Conservation (phyloP, 805 yeast genomes). For the Starmerella geochares region DNA sequence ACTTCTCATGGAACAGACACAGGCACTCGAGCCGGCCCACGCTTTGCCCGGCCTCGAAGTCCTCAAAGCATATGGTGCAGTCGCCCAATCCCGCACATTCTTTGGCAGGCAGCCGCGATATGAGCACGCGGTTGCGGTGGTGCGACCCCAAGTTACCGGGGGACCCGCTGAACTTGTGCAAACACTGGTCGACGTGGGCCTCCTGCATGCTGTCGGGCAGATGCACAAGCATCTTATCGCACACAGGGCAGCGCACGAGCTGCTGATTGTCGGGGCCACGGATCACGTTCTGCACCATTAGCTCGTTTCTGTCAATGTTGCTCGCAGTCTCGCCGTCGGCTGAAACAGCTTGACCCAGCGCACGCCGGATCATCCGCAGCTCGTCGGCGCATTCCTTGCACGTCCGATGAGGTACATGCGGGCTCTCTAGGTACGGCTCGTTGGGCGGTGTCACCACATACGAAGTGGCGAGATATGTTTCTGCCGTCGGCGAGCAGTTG, state of each 20-base stretch:
- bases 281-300: slow-evolving; percentile 24
- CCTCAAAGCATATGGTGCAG: slow-evolving; percentile 91
- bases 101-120: slow-evolving; percentile 36
- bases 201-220: slow-evolving; percentile 39
- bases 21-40: slow-evolving; percentile 89
- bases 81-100: slow-evolving; percentile 43
- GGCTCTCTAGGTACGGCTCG: slow-evolving; percentile 40
- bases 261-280: slow-evolving; percentile 28
- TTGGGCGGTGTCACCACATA: slow-evolving; percentile 48
- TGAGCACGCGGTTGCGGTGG: slow-evolving; percentile 72
- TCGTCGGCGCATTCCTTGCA: slow-evolving; percentile 66
- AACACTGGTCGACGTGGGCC: slow-evolving; percentile 60
- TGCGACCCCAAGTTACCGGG: slow-evolving; percentile 14
- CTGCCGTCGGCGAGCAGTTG: slow-evolving; percentile 46
- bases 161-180: slow-evolving; percentile 39
- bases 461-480: slow-evolving; percentile 50
- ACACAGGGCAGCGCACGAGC: slow-evolving; percentile 34
- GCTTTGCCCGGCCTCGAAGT: slow-evolving; percentile 70
- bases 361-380: slow-evolving; percentile 40
- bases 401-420: slow-evolving; percentile 55
- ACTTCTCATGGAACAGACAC: slow-evolving; percentile 84
- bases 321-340: slow-evolving; percentile 2
- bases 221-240: slow-evolving; percentile 28
- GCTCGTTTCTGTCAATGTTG: slow-evolving; percentile 12
- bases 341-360: slow-evolving; percentile 28